Evolutionary conservation across 2,329 filamentous ascomycete species (phyloP), one percentile per base, ranked within the genome.

Genomic region (Colletotrichum caudatum): DNA sequence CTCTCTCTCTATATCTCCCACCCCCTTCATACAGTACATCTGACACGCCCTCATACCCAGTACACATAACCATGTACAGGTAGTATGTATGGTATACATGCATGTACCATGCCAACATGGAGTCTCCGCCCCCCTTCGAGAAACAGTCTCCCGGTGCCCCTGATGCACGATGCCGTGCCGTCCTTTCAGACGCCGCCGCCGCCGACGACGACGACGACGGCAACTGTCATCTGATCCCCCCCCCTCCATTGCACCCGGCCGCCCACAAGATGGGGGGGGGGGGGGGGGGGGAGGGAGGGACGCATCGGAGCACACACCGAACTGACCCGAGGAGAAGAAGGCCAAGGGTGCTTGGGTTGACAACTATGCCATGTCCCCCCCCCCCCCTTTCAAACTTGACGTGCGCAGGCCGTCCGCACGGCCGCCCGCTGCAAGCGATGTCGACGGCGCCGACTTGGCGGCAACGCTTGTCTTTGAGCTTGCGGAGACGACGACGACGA

Each of bases 381-480:
- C n/a, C n/a, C n/a, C n/a, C 12, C 1, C 37, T 39, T n/a, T n/a
- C 58, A 60, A 60, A 61, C 39, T 65, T 63, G 64, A 71, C 64
- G 64, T 67, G 64, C 58, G 63, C 53, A 41, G 51, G 64, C 64
- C 44, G 53, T 63, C 63, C 64, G 64, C 64, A 71, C 68, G 64
- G 68, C 68, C 64, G 64, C 68, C 64, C 41, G 68, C 58, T 63
- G 68, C 64, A 71, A 67, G 64, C 68, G 58, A 67, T 63, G 41
- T 71, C 53, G 68, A 71, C 68, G 68, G 64, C 51, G 68, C 68
- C 51, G 58, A 58, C 33, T 51, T 67, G 48, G 68, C 58, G 68
- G 64, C 29, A 71, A 56, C 56, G 63, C 63, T 37, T 48, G 18
- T n/a, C 39, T 23, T 26, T 29, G 57, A 44, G 58, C 53, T 53